Evolutionary conservation across 2,329 filamentous ascomycete species (phyloP), one percentile per base, ranked within the genome.

Genomic region (Pseudogymnoascus sp.): DNA sequence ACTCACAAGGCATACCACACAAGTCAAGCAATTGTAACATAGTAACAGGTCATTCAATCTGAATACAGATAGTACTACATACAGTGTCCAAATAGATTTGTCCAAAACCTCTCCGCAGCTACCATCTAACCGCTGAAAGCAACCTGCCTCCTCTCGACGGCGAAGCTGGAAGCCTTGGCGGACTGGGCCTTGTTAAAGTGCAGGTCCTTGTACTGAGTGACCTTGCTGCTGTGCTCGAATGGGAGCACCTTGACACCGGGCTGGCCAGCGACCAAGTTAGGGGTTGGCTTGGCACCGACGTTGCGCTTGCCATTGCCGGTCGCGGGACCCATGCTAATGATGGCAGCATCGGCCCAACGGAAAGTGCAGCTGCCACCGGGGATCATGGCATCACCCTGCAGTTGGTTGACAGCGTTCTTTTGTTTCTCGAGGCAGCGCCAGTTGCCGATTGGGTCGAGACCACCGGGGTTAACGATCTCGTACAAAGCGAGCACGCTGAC

Each of bases 381-480:
- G 37, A 40, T 61, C 13, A 58, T 33, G 1, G 48, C 45, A n/a
- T 61, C 36, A 13, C 61, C 62, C 13, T 58, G 62, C 12, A 48
- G 45, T 21, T 64, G 62, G 37, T 55, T 36, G n/a, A 64, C 60
- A 27, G 59, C 59, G n/a, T 64, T 62, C 13, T 61, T 62, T 42
- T 65, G 60, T 29, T 64, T 63, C 52, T 62, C 13, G 25, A 62
- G 64, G n/a, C 64, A 62, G 10, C 60, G 60, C 39, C 39, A 64
- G 12, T 36, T 48, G 33, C 62, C 64, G 21, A 33, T 37, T 27
- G 64, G 64, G 33, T 62, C 62, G 27, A 48, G 62, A n/a, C 64
- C 64, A 9, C 52, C 31, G 9, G 64, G 62, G 25, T 62, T 64
- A 35, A 31, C 45, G 45, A 52, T 52, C 45, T 65, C 62, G 52